These are phyloP conservation scores for Agrocybe praecox DNA, from an alignment of 768 basidiomycete genomes.

Conservation along the genomic window DNA sequence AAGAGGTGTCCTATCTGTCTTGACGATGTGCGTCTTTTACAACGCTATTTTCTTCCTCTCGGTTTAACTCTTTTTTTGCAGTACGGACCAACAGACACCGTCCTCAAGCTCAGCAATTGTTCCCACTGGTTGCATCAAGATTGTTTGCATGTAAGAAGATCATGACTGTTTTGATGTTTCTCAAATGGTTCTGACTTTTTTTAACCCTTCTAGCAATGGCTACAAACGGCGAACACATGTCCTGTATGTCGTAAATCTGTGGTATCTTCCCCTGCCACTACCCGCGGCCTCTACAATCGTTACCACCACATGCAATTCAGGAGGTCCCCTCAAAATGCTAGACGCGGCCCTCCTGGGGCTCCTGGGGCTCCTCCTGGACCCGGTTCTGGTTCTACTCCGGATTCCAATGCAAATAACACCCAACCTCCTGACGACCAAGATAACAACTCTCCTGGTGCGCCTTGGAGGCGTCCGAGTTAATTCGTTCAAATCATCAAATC, in stretches of 20 bases:
- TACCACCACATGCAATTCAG: neutral
- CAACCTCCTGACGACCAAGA: neutral
- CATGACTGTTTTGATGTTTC: neutral
- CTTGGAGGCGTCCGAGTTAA: neutral
- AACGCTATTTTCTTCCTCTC: neutral
- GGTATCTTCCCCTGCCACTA: neutral
- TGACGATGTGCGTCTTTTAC: constrained; percentile 64
- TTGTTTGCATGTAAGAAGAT: constrained; percentile 66
- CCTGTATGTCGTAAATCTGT: constrained; percentile 79
- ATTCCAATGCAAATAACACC: neutral
- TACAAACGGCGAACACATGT: constrained; percentile 73
- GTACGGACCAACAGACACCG: constrained; percentile 65
- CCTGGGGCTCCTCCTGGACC: neutral
- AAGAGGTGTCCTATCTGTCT: constrained; percentile 82
- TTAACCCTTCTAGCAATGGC: constrained; percentile 93
- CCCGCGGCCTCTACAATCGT: neutral
- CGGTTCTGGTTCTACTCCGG: neutral
- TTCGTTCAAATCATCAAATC: neutral
- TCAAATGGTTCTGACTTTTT: neutral
- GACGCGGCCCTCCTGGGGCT: neutral
- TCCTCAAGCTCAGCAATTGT: constrained; percentile 71
- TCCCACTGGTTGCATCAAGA: constrained; percentile 80
- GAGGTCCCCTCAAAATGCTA: neutral
- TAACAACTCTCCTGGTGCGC: neutral
- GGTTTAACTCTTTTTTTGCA: constrained; percentile 27